Percentiles rank a stretch among this genome's conserved stretches.
Conservation (phyloP, 345 rosid species). For the Linum trigynum region DNA sequence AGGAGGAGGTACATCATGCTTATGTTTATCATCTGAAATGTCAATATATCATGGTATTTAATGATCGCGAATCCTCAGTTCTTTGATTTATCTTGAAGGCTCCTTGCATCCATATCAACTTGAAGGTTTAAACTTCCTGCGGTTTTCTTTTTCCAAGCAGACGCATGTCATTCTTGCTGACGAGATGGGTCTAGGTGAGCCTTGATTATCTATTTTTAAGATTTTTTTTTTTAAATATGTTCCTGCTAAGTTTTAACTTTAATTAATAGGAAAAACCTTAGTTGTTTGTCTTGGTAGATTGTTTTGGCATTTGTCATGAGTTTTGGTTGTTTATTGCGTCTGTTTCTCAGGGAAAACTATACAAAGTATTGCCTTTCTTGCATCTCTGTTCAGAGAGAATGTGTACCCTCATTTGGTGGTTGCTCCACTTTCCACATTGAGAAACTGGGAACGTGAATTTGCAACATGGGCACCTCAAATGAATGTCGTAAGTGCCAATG, state of each 20-base stretch:
- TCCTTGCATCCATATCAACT: conserved; percentile 94
- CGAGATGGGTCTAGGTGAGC: conserved; percentile 97
- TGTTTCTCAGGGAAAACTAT: conserved; percentile 79
- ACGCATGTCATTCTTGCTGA: conserved; percentile 99
- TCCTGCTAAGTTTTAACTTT: not conserved
- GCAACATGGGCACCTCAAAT: conserved; percentile 98
- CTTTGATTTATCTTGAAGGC: conserved; percentile 44
- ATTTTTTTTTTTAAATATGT: not conserved
- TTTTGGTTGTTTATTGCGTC: conserved; percentile 12
- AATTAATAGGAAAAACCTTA: not conserved
- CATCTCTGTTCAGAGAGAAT: conserved; percentile 71
- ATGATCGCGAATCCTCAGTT: conserved; percentile 11
- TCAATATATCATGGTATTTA: conserved; percentile 6
- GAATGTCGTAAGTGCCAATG: conserved; percentile 75
- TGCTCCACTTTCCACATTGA: conserved; percentile 95
- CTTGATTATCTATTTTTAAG: conserved; percentile 9
- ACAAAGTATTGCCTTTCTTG: conserved; percentile 96
- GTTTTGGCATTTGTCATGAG: not conserved
- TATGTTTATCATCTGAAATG: too few relatives aligned
- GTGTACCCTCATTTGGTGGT: conserved; percentile 77
- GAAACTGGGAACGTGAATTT: conserved; percentile 99
- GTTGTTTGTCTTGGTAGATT: conserved; percentile 7
- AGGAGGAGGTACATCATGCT: conserved; percentile 47
- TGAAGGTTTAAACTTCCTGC: conserved; percentile 92
- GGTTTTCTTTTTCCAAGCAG: conserved; percentile 93